Base-by-base conservation (phyloP, 176 grass and related monocot genomes). In the Tuctoria greenei region DNA sequence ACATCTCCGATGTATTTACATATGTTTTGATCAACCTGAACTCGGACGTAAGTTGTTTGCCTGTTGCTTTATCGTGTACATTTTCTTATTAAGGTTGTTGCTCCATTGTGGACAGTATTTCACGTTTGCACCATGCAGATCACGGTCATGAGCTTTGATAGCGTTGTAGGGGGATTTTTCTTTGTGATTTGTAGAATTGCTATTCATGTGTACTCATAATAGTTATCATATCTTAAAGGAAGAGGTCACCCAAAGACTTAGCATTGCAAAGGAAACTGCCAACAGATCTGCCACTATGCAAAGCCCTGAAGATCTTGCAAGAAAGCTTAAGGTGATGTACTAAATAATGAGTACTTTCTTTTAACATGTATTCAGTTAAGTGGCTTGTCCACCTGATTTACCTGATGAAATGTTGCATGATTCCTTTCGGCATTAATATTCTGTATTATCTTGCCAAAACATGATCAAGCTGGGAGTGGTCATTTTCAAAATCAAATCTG, bases 231-330 rank as follows among this genome's bases (percentile, higher is more conserved):
- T 73, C 26, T 15, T 69, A 71, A 82, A 99, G 95, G 95, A 89
- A 51, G 95, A 99, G 83, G 92, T 95, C 75, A 80, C 95, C 78
- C 87, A 90, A 77, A 95, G 95, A 74, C 85, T 99, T 75, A 92
- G 79, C 59, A 90, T 79, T 82, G 82, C 92, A 79, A 90, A 85
- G 67, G 95, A 99, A 85, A 38, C 85, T 86, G 68, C 82, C 35
- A 92, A 71, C 50, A 92, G 83, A 76, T 82, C 77, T 73, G 67
- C 75, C 61, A 82, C 56, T 1, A 40, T 83, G 58, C 91, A 88
- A 67, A 99, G 82, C 75, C 95, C 92, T 86, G 95, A 92, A 79
- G 89, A 99, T 88, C 95, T 99, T 80, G 89, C 91, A 56, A 90
- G 74, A 77, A 99, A 95, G 76, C 85, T 99, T 66, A 90, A 99